Percentiles rank a stretch among this genome's conserved stretches.
phyloP scores from a whole-genome alignment of 1,139 yeast species.

The Pichia sp. region DNA sequence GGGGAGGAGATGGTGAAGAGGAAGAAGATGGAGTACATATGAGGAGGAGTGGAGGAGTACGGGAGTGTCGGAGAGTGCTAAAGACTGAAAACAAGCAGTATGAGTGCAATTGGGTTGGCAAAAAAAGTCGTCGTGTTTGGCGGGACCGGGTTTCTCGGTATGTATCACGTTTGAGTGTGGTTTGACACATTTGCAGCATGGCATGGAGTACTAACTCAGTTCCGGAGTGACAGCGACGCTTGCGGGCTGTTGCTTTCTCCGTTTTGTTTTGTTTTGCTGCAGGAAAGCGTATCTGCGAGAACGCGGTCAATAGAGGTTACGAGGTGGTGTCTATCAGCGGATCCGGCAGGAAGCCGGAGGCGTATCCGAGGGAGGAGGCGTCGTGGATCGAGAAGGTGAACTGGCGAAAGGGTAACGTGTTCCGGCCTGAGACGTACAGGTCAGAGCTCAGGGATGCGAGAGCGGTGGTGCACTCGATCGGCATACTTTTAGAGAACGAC shows the following conservation, averaged over 20 bases:
- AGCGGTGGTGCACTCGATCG: conserved; percentile 82
- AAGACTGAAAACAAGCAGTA: background rate
- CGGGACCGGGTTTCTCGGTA: conserved; percentile 79
- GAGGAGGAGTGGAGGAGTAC: too few relatives aligned
- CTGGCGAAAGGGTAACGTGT: conserved; percentile 68
- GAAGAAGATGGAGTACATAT: background rate
- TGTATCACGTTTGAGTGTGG: background rate
- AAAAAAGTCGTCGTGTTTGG: conserved; percentile 63
- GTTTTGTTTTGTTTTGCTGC: conserved; percentile 25
- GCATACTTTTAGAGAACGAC: conserved; percentile 64
- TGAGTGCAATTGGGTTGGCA: background rate
- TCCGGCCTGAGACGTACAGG: conserved; percentile 55
- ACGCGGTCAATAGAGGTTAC: conserved; percentile 60
- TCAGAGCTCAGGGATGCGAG: conserved; percentile 44
- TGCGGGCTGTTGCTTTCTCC: too few relatives aligned
- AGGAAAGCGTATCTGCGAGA: conserved; percentile 67
- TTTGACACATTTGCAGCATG: background rate
- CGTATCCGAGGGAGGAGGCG: conserved; percentile 31
- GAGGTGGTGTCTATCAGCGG: conserved; percentile 55
- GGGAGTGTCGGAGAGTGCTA: too few relatives aligned
- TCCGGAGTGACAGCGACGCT: too few relatives aligned
- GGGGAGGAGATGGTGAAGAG: background rate
- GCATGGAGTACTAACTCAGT: background rate
- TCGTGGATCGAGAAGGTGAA: conserved; percentile 57
- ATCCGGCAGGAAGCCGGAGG: conserved; percentile 53